These are phyloP conservation scores for Fusarium sp. DNA, from an alignment of 2,329 filamentous ascomycete species.

Conservation along the genomic window DNA sequence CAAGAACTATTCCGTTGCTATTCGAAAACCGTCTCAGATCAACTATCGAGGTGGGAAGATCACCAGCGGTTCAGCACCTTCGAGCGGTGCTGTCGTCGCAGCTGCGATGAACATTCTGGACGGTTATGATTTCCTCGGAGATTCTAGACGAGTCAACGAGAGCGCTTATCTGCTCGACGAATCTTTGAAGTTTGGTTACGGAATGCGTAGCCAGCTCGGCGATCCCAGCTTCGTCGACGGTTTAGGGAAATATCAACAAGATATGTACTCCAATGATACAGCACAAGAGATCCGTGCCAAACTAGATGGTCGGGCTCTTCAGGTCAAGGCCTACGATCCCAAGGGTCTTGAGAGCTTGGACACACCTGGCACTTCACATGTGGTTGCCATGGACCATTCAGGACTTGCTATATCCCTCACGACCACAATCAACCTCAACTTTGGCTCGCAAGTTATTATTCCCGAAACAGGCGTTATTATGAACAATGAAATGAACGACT, in stretches of 20 bases:
- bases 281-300: slow-evolving; percentile 66
- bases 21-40: slow-evolving; percentile 72
- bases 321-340: slow-evolving; percentile 61
- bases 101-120: slow-evolving; percentile 81
- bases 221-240: slow-evolving; percentile 78
- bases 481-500: slow-evolving; percentile 76
- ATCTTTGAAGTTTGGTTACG: slow-evolving; percentile 86
- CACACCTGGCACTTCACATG: slow-evolving; percentile 77
- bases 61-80: slow-evolving; percentile 76
- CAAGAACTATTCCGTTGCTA: slow-evolving; percentile 76
- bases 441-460: slow-evolving; percentile 80
- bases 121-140: slow-evolving; percentile 76
- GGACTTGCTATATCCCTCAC: slow-evolving; percentile 83
- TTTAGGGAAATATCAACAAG: slow-evolving; percentile 72
- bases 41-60: slow-evolving; percentile 79
- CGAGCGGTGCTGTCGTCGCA: slow-evolving; percentile 78
- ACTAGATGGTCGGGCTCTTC: slow-evolving; percentile 59
- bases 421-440: slow-evolving; percentile 84
- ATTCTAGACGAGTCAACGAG: slow-evolving; percentile 65
- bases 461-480: slow-evolving; percentile 87
- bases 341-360: slow-evolving; percentile 61
- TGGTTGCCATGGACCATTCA: slow-evolving; percentile 75
- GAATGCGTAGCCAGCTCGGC: slow-evolving; percentile 77
- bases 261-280: slow-evolving; percentile 72
- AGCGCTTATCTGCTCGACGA: slow-evolving; percentile 87